phyloP scores from a whole-genome alignment of 2,329 filamentous ascomycete genomes.

The Pseudogymnoascus sp. region DNA sequence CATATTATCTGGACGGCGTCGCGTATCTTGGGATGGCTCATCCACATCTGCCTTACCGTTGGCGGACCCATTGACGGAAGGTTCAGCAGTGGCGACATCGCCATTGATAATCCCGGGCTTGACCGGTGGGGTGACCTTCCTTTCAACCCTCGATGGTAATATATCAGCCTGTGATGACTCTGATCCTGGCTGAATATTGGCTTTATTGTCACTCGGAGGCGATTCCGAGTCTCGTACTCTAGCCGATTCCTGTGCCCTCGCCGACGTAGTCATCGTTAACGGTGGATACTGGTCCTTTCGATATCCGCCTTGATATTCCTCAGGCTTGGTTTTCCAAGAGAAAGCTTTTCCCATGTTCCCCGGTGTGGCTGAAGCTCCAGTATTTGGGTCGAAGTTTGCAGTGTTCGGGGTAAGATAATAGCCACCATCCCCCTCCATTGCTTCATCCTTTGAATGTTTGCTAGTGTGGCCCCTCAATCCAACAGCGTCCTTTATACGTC shows the following conservation, averaged over 20 bases:
- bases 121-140: not conserved
- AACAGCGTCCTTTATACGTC: slow-evolving; percentile 78
- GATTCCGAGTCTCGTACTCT: slow-evolving; percentile 10
- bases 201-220: slow-evolving; percentile 11
- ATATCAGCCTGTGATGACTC: slow-evolving; percentile 6
- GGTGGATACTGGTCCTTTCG: slow-evolving; percentile 18
- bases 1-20: slow-evolving; percentile 27
- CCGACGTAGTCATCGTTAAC: slow-evolving; percentile 1
- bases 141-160: not conserved
- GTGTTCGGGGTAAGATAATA: slow-evolving; percentile 21
- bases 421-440: slow-evolving; percentile 15
- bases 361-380: slow-evolving; percentile 13
- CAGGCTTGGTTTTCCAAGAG: slow-evolving; percentile 57
- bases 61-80: slow-evolving; percentile 51
- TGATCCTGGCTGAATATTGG: slow-evolving; percentile 10
- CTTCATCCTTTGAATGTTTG: slow-evolving; percentile 49
- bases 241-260: slow-evolving; percentile 3
- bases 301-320: slow-evolving; percentile 42
- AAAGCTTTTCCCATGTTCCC: slow-evolving; percentile 42
- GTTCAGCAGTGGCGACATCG: slow-evolving; percentile 36
- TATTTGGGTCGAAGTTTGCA: slow-evolving; percentile 11
- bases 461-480: slow-evolving; percentile 46
- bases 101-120: not conserved
- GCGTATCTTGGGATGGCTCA: slow-evolving; percentile 42
- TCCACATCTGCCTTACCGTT: slow-evolving; percentile 53